phyloP scores from a whole-genome alignment of 306 rosid genomes.

The Pterocarpus macrocarpus region DNA sequence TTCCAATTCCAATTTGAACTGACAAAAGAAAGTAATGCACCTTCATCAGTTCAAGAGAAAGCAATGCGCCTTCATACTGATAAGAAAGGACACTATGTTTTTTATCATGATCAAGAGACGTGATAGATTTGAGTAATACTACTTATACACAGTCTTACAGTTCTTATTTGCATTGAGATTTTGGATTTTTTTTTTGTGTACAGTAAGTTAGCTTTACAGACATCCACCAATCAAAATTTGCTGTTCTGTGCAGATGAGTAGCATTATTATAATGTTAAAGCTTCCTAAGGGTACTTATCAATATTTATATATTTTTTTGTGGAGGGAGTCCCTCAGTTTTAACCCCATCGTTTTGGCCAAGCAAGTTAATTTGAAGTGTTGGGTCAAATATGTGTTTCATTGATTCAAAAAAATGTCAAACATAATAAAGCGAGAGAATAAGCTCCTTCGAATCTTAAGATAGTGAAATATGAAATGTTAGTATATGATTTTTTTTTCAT shows the following conservation, averaged over 20 bases:
- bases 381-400: neutral
- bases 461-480: neutral
- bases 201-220: neutral
- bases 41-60: neutral
- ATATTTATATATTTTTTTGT: neutral
- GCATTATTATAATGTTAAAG: neutral
- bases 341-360: neutral
- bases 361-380: neutral
- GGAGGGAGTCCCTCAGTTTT: too few species aligned
- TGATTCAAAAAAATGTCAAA: neutral
- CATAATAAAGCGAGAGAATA: neutral
- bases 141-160: neutral
- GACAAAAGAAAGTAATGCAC: too few species aligned
- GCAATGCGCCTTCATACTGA: neutral
- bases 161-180: neutral
- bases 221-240: neutral
- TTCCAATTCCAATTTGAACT: neutral
- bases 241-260: neutral
- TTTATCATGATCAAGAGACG: constrained; percentile 2
- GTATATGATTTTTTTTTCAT: neutral
- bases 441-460: neutral
- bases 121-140: neutral
- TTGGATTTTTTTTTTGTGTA: neutral
- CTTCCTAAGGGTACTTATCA: neutral
- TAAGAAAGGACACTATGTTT: neutral